Base-by-base conservation (phyloP, 202 grass and related monocot species). In the Cymbopogon flexuosus region DNA sequence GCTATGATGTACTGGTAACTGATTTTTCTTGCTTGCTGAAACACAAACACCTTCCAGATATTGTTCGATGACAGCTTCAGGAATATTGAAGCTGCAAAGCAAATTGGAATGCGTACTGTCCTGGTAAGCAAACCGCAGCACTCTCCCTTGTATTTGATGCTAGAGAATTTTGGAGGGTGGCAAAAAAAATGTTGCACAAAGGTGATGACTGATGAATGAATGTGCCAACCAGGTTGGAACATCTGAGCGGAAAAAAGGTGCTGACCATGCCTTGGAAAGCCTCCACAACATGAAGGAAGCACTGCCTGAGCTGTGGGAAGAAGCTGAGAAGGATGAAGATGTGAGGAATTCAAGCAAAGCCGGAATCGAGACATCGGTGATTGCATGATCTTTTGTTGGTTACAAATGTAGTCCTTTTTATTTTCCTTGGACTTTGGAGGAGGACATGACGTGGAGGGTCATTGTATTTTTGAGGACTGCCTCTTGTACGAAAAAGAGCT, bases 281-380 rank as follows among this genome's bases (percentile, higher is more conserved):
- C 79, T 97, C 43, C 91, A 94, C 83, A 94, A 97, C 84, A 75
- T 94, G 49, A 94, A 89, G 84, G 89, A 94, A 62, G 94, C 91
- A 0, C 49, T 97, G 65, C 94, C 94, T 43, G 94, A 97, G 68
- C 85, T 97, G 10, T 92, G 89, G 94, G 91, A 68, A 24, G 94
- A 90, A 79, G 85, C 80, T 45, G 87, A 88, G 87, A 92, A 93
- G 77, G 84, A 84, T 3, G 90, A 86, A 68, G 87, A 88, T 60
- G 83, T 94, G 23, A 84, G 84, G 51, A 88, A 88, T 36, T 81
- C 91, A 0, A 88, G 91, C 78, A 97, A 87, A 70, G 78, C 93
- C 5, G 83, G 80, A 36, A 75, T 94, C 5, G 91, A 94, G 91
- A 92, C 94, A 59, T 89, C 78, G 0, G 94, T 94, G 46, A 92